Base-by-base conservation (phyloP, 2,329 filamentous ascomycete species). In the Colletotrichum eleusines region DNA sequence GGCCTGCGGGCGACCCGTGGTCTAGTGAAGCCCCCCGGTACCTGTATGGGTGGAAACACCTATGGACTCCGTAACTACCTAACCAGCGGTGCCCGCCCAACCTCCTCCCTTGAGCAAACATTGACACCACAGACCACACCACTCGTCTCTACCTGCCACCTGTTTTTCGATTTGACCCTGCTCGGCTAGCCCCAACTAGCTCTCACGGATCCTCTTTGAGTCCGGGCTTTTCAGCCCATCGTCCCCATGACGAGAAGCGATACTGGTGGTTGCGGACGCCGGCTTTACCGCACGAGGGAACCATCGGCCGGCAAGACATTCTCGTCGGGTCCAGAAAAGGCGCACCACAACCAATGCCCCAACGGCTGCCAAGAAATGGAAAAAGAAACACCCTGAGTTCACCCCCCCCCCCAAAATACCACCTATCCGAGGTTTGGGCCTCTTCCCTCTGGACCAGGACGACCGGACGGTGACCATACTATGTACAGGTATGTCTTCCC, bases 281-380 rank as follows among this genome's bases (percentile, higher is more conserved):
- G 54, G 31, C 40, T 57, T 66, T 35, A 33, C 31, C 31, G 31
- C 31, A n/a, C 31, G 12, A 55, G 51, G 44, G 51, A 54, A 26
- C 65, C 64, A 57, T 71, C 44, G 31, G 23, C 38, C 58, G 28
- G 64, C 64, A 58, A 68, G 51, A 63, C 58, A 63, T 63, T 58
- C 57, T 63, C 51, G 58, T 71, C 44, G 44, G 40, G 59, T 9
- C 61, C 28, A 54, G 33, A 70, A 67, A 59, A 55, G 55, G 54
- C 51, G 31, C 51, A 55, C 31, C 31, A 38, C 28, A 48, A 61
- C 48, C 67, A 62, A 53, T n/a, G n/a, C 55, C 46, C 55, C 58
- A 71, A 71, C 68, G 64, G 68, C 64, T 71, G 68, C 68, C 68
- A 71, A 71, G 64, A 51, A 7, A 31, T 44, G 51, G 23, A 26